Conservation (phyloP, 345 rosid genomes). For the Brassica juncea region DNA sequence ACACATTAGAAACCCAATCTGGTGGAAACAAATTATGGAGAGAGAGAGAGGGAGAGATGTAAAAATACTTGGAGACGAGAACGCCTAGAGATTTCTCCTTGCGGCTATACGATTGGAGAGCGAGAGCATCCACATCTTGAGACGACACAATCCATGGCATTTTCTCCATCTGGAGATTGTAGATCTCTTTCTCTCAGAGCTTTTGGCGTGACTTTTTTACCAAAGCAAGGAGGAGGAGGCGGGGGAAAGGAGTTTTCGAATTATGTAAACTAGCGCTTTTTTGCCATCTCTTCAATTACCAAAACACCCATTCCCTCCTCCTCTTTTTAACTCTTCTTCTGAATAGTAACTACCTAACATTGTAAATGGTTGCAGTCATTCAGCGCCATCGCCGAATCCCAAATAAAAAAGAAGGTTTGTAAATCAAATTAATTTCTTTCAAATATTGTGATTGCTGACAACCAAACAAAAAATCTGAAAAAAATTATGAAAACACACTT, state of each 20-base stretch:
- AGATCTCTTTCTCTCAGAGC: neutral
- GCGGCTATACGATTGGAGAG: conserved; percentile 54
- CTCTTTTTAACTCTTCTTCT: neutral
- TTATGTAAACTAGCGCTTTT: conserved; percentile 16
- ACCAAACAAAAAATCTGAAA: neutral
- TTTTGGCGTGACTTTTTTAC: neutral
- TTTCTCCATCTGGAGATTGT: neutral
- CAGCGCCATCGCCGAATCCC: conserved; percentile 11
- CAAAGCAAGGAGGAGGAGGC: neutral
- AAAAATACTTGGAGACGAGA: conserved; percentile 60
- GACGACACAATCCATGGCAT: conserved; percentile 18
- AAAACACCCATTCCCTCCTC: conserved; percentile 1
- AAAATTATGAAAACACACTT: neutral
- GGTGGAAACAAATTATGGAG: neutral
- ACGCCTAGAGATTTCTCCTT: conserved; percentile 83
- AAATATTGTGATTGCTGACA: no score
- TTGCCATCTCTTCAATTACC: neutral
- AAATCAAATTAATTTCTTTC: neutral
- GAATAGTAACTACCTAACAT: neutral
- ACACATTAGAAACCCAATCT: neutral
- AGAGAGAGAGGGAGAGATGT: neutral
- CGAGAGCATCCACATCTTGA: conserved; percentile 45
- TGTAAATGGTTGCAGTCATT: neutral
- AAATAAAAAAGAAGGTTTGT: no score
- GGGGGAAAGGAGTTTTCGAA: conserved; percentile 27